phyloP scores from a whole-genome alignment of 2,329 filamentous ascomycete species.

The Didymosphaeria variabile region DNA sequence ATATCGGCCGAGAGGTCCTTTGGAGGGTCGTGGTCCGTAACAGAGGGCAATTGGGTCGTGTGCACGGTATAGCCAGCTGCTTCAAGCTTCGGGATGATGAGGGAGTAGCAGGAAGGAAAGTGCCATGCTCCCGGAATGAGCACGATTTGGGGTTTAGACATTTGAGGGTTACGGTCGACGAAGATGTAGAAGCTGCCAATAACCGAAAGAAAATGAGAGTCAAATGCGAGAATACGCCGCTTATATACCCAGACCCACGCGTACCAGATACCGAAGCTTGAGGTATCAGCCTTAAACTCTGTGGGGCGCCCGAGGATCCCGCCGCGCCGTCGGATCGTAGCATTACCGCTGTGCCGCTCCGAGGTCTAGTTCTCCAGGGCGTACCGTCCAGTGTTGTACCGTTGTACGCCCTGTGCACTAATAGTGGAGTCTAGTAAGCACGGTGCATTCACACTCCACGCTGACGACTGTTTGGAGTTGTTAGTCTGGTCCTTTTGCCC shows the following conservation, averaged over 20 bases:
- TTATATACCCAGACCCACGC: not conserved
- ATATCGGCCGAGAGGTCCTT: slow-evolving; percentile 47
- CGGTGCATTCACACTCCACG: not conserved
- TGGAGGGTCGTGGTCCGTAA: slow-evolving; percentile 34
- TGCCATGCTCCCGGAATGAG: slow-evolving; percentile 52
- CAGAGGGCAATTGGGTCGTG: slow-evolving; percentile 38
- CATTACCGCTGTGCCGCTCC: not conserved
- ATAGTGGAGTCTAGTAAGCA: not conserved
- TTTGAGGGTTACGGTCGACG: slow-evolving; percentile 8
- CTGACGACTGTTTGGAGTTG: not conserved
- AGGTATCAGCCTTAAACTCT: not conserved
- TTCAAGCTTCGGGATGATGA: slow-evolving; percentile 39
- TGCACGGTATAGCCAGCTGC: slow-evolving; percentile 41
- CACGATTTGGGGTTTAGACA: slow-evolving; percentile 47
- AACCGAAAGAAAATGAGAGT: too few relatives aligned
- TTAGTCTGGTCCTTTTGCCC: not conserved
- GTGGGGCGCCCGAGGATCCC: not conserved
- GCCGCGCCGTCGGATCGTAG: not conserved
- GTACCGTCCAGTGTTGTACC: not conserved
- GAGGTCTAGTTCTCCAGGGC: not conserved
- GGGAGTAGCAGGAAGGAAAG: slow-evolving; percentile 37
- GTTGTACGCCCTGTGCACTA: not conserved
- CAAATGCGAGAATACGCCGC: not conserved
- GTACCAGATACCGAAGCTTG: not conserved
- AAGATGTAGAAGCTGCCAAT: not conserved